These are phyloP conservation scores for Brasenia schreberi DNA, from an alignment of 164 flowering plant genomes.

Conservation along the genomic window DNA sequence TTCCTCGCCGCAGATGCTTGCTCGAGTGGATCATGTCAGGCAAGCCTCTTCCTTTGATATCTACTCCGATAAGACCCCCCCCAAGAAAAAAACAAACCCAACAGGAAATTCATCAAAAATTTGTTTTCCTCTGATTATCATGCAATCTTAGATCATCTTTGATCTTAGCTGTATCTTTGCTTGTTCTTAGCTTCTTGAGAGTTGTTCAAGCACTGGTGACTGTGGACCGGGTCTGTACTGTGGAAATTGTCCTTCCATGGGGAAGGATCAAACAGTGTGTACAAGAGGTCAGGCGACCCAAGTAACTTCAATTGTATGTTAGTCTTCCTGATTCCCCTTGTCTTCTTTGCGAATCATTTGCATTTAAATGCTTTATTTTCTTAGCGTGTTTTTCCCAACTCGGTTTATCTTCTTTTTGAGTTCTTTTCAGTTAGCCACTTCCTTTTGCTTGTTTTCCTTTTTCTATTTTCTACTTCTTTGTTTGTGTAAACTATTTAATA, in stretches of 20 bases:
- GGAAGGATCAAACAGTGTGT: conserved; percentile 53
- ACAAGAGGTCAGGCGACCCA: conserved; percentile 65
- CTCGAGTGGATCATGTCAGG: conserved; percentile 61
- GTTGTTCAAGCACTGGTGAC: conserved; percentile 49
- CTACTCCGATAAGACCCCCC: not conserved
- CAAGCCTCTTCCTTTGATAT: conserved; percentile 7
- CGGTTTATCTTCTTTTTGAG: not conserved
- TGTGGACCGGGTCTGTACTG: conserved; percentile 80
- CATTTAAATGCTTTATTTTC: not conserved
- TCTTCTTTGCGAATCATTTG: not conserved
- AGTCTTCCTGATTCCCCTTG: not conserved
- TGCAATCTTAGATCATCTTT: not conserved
- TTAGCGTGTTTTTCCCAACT: not conserved
- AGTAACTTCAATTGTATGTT: conserved; percentile 60
- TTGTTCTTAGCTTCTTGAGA: conserved; percentile 41
- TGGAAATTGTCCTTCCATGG: conserved; percentile 69
- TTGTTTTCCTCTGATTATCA: not conserved
- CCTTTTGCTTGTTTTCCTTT: not conserved
- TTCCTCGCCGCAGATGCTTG: conserved; percentile 23
- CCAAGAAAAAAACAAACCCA: not conserved
- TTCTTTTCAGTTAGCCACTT: not conserved
- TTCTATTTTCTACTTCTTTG: not conserved
- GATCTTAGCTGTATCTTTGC: not conserved
- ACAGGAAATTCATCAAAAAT: not conserved
- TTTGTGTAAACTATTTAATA: not conserved